Evolutionary conservation across 75 land plant species (phyloP), one percentile per base, ranked within the genome.

Genomic region (Pinus taeda): DNA sequence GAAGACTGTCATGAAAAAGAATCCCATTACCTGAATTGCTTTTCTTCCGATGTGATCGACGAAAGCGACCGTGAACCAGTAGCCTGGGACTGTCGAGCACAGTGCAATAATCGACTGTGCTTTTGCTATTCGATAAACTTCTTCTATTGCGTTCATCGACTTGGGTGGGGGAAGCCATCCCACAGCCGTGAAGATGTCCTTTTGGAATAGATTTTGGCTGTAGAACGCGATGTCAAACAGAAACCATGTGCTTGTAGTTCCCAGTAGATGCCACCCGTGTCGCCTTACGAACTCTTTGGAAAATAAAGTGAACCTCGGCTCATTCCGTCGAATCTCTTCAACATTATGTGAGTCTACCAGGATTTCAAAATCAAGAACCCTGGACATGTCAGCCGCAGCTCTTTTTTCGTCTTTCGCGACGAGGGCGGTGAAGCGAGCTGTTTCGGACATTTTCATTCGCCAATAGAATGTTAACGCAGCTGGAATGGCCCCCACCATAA

Each of bases 381-480:
- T 79, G 18, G 81, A 57, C 90, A 88, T 88, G 76, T 88, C 90
- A 18, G 64, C 18, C 17, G 85, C 89, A 4, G 90, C 90, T 42
- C 71, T 74, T 73, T 83, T 79, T 14, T 75, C 79, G 74, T 88
- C 57, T 45, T 55, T 36, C 12, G 64, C 85, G 15, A 88, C 83
- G 2, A 88, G 80, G 24, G 89, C 90, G 3, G 90, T 88, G 82
- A 57, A 88, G 6, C 90, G 77, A 18, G 90, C 90, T 15, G 90
- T 88, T 78, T 88, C 90, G 15, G 90, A 89, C 90, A 88, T 87
- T 22, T 66, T 74, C 79, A 80, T 61, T 14, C 85, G 89, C 75
- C 78, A 87, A 76, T 78, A 86, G 74, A 70, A 86, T 20, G 88
- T 86, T 29, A 85, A 24, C 67, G 69, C 80, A 3, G 89, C 89